Conservation (phyloP, 2,329 filamentous ascomycete species). For the Blastomyces gilchristii region DNA sequence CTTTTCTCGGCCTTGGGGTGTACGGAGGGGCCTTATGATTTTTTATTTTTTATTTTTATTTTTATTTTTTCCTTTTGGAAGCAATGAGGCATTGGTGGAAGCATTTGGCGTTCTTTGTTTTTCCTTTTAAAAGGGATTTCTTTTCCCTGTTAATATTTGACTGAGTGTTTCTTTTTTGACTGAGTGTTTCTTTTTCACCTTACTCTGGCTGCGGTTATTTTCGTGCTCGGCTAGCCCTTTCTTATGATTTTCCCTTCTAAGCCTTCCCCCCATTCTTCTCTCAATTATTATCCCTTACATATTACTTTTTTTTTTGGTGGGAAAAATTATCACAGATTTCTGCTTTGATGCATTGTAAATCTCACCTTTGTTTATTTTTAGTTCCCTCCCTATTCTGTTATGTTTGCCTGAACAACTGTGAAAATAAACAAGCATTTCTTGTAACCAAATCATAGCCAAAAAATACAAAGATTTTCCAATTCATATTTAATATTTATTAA, state of each 20-base stretch:
- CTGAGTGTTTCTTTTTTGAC: neutral
- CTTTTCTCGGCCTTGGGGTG: no score
- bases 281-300: neutral
- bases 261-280: neutral
- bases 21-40: no score
- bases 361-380: neutral
- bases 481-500: neutral
- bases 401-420: neutral
- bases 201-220: neutral
- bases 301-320: neutral
- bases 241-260: conserved; percentile 1
- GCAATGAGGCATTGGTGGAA: neutral
- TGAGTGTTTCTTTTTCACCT: neutral
- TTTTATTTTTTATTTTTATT: neutral
- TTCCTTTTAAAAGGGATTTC: neutral
- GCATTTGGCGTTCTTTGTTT: conserved; percentile 2
- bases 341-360: neutral
- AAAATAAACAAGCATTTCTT: neutral
- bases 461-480: neutral
- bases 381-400: no score
- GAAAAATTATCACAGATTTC: neutral
- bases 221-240: neutral
- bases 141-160: neutral
- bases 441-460: neutral
- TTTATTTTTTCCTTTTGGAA: neutral